These are phyloP conservation scores for Arthrobotrys pseudoclavata DNA, from an alignment of 2,329 filamentous ascomycete species.

Conservation along the genomic window DNA sequence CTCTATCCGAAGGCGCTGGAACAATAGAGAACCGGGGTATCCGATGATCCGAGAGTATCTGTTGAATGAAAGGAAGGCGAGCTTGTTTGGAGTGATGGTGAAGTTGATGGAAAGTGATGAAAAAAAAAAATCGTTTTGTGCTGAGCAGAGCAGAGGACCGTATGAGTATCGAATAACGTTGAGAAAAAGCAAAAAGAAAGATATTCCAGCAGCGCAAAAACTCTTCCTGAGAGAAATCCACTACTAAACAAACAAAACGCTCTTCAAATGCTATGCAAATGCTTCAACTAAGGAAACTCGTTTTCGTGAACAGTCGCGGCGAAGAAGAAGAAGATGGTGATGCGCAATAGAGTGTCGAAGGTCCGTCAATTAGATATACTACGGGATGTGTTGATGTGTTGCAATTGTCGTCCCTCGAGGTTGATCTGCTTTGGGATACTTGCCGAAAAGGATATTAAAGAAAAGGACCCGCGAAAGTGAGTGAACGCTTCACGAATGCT, in stretches of 20 bases:
- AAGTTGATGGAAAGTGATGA: slow-evolving; percentile 9
- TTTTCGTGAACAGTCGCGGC: slow-evolving; percentile 48
- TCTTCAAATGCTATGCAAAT: slow-evolving; percentile 18
- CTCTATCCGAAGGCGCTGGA: slow-evolving; percentile 41
- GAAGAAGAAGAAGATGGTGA: slow-evolving; percentile 13
- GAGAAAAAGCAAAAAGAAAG: slow-evolving; percentile 33
- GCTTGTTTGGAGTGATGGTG: slow-evolving; percentile 23
- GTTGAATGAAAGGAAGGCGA: slow-evolving; percentile 20
- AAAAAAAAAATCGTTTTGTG: slow-evolving; percentile 42
- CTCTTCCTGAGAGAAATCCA: slow-evolving; percentile 60
- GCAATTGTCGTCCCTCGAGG: slow-evolving; percentile 35
- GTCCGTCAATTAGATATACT: slow-evolving; percentile 42
- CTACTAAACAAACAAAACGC: slow-evolving; percentile 36
- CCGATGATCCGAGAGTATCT: slow-evolving; percentile 20
- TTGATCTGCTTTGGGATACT: slow-evolving; percentile 39
- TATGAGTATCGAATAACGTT: slow-evolving; percentile 7
- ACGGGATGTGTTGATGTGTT: slow-evolving; percentile 38
- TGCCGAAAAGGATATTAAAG: slow-evolving; percentile 36
- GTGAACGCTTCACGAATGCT: slow-evolving; percentile 55
- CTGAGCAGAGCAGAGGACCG: background rate
- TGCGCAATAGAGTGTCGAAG: slow-evolving; percentile 36
- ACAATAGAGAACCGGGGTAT: slow-evolving; percentile 14
- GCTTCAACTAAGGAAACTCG: slow-evolving; percentile 40
- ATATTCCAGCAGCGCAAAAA: slow-evolving; percentile 36
- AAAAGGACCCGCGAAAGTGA: slow-evolving; percentile 50